Evolutionary conservation across 345 rosid genomes (phyloP).

Genomic region (Tarenaya hassleriana): DNA sequence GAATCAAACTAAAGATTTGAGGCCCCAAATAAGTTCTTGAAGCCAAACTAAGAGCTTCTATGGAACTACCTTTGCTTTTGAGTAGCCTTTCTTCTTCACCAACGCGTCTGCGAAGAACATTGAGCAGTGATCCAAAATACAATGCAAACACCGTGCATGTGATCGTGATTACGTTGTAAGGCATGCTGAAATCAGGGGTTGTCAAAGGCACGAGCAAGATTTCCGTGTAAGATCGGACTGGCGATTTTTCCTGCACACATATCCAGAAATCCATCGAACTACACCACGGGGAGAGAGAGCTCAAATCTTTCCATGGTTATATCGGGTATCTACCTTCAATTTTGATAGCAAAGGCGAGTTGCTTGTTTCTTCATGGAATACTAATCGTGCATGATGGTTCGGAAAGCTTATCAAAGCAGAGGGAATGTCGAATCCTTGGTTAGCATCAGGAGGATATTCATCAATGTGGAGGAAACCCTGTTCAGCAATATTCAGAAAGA

Average conservation of each 20-base stretch:
- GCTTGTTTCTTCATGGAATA: slow-evolving; percentile 33
- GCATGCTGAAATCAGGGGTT: slow-evolving; percentile 99
- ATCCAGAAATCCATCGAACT: slow-evolving; percentile 12
- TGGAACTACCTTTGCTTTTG: slow-evolving; percentile 52
- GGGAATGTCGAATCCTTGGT: slow-evolving; percentile 95
- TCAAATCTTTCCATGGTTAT: neutral
- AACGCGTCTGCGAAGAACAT: slow-evolving; percentile 62
- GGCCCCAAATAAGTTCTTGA: neutral
- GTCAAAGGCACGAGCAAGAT: slow-evolving; percentile 82
- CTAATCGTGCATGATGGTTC: slow-evolving; percentile 40
- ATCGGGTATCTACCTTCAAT: slow-evolving; percentile 43
- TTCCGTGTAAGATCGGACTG: slow-evolving; percentile 76
- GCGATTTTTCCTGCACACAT: slow-evolving; percentile 57
- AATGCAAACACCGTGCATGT: slow-evolving; percentile 88
- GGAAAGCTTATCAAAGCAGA: slow-evolving; percentile 87
- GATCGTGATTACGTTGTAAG: slow-evolving; percentile 92
- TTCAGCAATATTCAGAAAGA: slow-evolving; percentile 20
- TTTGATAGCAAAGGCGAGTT: slow-evolving; percentile 46
- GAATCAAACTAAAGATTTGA: neutral
- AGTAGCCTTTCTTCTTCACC: slow-evolving; percentile 80
- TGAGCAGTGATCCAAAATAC: slow-evolving; percentile 85
- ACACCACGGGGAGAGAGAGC: neutral
- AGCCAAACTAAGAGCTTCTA: neutral
- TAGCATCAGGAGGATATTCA: slow-evolving; percentile 98
- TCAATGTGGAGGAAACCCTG: slow-evolving; percentile 92